Percentiles rank a stretch among this genome's conserved stretches.
These are phyloP conservation scores for Meyerozyma athensensis DNA, from an alignment of 1,139 yeast genomes.

Conservation along the genomic window DNA sequence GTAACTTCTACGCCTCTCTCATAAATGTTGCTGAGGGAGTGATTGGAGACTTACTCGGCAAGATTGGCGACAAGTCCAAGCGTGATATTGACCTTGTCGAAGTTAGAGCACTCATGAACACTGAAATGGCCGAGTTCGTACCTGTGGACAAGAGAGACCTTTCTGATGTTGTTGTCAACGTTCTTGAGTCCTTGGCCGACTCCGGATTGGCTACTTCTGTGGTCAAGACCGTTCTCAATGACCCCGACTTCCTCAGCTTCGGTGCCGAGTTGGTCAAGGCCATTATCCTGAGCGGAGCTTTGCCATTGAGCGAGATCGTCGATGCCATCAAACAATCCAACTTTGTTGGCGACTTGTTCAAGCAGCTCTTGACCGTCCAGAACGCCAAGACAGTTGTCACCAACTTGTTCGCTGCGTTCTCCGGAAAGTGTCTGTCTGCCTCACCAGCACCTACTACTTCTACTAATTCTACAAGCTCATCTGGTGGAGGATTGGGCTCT, in stretches of 20 bases:
- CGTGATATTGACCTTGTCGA: conserved; percentile 17
- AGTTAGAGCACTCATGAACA: conserved; percentile 14
- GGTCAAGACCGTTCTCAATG: conserved; percentile 37
- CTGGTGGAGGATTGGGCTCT: conserved; percentile 10
- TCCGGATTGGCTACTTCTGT: conserved; percentile 43
- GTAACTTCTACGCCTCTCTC: conserved; percentile 35
- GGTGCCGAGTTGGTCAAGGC: conserved; percentile 31
- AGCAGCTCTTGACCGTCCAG: conserved; percentile 28
- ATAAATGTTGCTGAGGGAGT: conserved; percentile 29
- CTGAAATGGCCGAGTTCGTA: conserved; percentile 2
- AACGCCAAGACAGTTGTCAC: conserved; percentile 36
- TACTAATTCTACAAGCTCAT: conserved; percentile 8
- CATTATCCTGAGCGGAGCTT: conserved; percentile 27
- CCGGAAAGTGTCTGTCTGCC: conserved; percentile 29
- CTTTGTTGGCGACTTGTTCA: conserved; percentile 33
- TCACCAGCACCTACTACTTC: conserved; percentile 6
- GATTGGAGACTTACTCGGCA: conserved; percentile 24
- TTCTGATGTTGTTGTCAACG: conserved; percentile 29
- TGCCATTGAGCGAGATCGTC: conserved; percentile 24
- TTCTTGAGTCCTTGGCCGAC: conserved; percentile 36
- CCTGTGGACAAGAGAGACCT: conserved; percentile 21
- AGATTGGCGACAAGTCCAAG: conserved; percentile 23
- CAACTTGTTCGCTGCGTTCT: conserved; percentile 40
- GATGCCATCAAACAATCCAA: conserved; percentile 33
- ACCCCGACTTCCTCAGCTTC: conserved; percentile 34